Conservation (phyloP, 805 yeast genomes). For the Spathaspora passalidarum region DNA sequence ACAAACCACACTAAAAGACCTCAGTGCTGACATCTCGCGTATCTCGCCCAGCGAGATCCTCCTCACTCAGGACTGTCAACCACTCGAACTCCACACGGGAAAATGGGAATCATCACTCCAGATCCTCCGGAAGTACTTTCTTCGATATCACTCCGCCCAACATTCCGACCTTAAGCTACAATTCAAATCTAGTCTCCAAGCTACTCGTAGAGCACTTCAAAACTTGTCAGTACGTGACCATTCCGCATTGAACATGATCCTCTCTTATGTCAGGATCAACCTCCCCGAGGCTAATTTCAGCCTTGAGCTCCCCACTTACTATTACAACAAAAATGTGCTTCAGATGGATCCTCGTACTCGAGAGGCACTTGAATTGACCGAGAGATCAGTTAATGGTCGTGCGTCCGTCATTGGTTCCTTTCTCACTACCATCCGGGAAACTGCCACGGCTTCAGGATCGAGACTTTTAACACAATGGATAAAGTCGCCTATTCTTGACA, state of each 20-base stretch:
- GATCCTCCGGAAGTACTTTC: slow-evolving; percentile 56
- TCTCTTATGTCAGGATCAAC: slow-evolving; percentile 70
- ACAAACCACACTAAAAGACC: slow-evolving; percentile 53
- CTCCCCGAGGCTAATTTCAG: slow-evolving; percentile 65
- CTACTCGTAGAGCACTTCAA: slow-evolving; percentile 34
- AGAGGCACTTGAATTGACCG: slow-evolving; percentile 71
- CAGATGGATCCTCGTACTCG: slow-evolving; percentile 80
- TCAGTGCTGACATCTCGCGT: slow-evolving; percentile 71
- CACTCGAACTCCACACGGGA: slow-evolving; percentile 40
- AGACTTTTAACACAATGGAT: slow-evolving; percentile 80
- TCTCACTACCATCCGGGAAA: slow-evolving; percentile 63
- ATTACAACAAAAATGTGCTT: slow-evolving; percentile 51
- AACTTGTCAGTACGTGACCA: slow-evolving; percentile 41
- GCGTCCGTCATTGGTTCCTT: slow-evolving; percentile 65
- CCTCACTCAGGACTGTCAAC: slow-evolving; percentile 45
- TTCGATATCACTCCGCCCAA: slow-evolving; percentile 47
- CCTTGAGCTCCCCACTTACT: slow-evolving; percentile 64
- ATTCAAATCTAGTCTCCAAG: slow-evolving; percentile 32
- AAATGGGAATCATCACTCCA: slow-evolving; percentile 55
- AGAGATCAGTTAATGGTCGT: slow-evolving; percentile 43
- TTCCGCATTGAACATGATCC: slow-evolving; percentile 55
- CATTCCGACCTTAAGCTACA: slow-evolving; percentile 30
- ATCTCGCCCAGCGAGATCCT: slow-evolving; percentile 80
- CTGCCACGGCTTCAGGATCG: slow-evolving; percentile 80
- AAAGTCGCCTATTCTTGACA: slow-evolving; percentile 68